Evolutionary conservation across 345 rosid genomes (phyloP).

Genomic region (Physaria fendleri): DNA sequence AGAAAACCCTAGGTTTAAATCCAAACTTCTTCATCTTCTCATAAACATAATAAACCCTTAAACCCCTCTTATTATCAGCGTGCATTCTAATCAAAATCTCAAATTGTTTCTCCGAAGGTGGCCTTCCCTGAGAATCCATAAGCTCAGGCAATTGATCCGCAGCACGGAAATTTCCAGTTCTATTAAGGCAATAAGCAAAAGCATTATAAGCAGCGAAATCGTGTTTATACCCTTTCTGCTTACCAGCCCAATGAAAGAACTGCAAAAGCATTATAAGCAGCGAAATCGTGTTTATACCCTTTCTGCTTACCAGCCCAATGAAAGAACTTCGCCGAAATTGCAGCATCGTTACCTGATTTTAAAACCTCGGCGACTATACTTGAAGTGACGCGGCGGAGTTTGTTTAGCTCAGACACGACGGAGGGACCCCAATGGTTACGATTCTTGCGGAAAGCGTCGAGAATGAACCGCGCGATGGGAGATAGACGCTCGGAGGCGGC

Average conservation of each 20-base stretch:
- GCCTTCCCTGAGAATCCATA: conserved; percentile 80
- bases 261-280: conserved; percentile 92
- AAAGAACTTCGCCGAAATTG: conserved; percentile 73
- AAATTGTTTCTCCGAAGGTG: conserved; percentile 75
- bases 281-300: conserved; percentile 65
- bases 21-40: conserved; percentile 88
- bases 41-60: conserved; percentile 70
- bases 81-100: conserved; percentile 96
- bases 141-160: conserved; percentile 88
- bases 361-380: conserved; percentile 73
- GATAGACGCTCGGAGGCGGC: conserved; percentile 49
- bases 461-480: conserved; percentile 78
- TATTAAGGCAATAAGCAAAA: conserved; percentile 73
- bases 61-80: conserved; percentile 68
- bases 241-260: conserved; percentile 93
- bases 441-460: conserved; percentile 65
- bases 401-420: conserved; percentile 56
- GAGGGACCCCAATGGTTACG: conserved; percentile 55
- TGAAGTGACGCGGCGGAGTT: conserved; percentile 89
- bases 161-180: conserved; percentile 54
- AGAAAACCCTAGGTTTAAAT: conserved; percentile 55
- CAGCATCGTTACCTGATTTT: conserved; percentile 48
- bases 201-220: conserved; percentile 83
- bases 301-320: conserved; percentile 94
- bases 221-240: conserved; percentile 75